Base-by-base conservation (phyloP, 768 basidiomycete species). In the Phlebiopsis gigantea region DNA sequence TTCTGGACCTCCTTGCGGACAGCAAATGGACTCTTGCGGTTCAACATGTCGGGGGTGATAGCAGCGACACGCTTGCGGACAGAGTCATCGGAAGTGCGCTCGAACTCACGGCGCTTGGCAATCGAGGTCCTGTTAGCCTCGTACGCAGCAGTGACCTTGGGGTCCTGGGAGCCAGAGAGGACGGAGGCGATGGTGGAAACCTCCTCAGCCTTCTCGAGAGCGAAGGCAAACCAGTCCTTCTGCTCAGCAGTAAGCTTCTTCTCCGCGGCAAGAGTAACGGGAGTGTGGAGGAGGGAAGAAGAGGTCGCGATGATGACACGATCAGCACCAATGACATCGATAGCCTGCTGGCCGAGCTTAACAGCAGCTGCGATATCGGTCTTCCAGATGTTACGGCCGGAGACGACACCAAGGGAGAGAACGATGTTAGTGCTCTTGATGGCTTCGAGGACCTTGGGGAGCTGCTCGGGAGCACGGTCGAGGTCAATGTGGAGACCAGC, bases 311-410 rank as follows among this genome's bases (percentile, higher is more conserved):
- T 78, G 67, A 98, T 85, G 71, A 98, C 90, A 61, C 94, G 91
- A 60, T 90, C 87, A 60, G 79, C 74, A 57, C 95, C 94, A 66
- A 98, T 87, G 42, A 77, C 78, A 53, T 85, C 83, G 65, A 97
- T 77, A 46, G 92, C 94, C 72, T 86, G 88, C 77, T 95, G 87
- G 55, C 82, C 91, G 46, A 83, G 75, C 71, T 87, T 86, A 75
- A 94, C 81, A 57, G 92, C 87, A 54, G 83, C 85, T 61, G 79
- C 77, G 65, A 98, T 87, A 75, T 98, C 95, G 61, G 84, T 88
- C 85, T 98, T 99, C 97, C 97, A 99, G 78, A 99, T 92, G 81
- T 98, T 98, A 70, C 97, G 93, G 54, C 97, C 97, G 45, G 97
- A 98, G 62, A 99, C 90, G 60, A 98, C 72, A 74, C 97, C 97